phyloP scores from a whole-genome alignment of 2,329 filamentous ascomycete genomes.

The Fusarium napiforme region DNA sequence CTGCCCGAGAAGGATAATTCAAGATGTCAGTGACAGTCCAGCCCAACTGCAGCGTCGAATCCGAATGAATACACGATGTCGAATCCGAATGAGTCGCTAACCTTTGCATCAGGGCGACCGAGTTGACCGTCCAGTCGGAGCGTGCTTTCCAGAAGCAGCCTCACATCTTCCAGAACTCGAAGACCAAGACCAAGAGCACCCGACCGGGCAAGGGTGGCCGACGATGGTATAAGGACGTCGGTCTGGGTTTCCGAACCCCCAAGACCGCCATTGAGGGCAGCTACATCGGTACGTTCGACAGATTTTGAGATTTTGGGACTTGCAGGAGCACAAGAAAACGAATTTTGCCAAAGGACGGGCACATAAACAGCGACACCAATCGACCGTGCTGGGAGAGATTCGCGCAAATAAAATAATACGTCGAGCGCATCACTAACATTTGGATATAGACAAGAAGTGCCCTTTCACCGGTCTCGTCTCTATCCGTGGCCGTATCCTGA shows the following conservation, averaged over 20 bases:
- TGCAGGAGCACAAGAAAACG: slow-evolving; percentile 6
- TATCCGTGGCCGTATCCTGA: slow-evolving; percentile 99
- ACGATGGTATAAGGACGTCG: slow-evolving; percentile 99
- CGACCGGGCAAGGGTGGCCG: slow-evolving; percentile 91
- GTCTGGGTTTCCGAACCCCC: slow-evolving; percentile 98
- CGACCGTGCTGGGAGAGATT: not conserved
- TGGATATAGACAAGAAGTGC: slow-evolving; percentile 95
- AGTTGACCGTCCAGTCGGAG: slow-evolving; percentile 99
- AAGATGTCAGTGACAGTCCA: slow-evolving; percentile 54
- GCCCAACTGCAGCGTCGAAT: not conserved
- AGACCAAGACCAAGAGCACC: slow-evolving; percentile 86
- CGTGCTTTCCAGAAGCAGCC: slow-evolving; percentile 99
- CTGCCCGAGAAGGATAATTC: slow-evolving; percentile 55
- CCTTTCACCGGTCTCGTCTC: slow-evolving; percentile 99
- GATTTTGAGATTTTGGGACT: slow-evolving; percentile 15
- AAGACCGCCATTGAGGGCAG: slow-evolving; percentile 98
- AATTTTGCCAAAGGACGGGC: not conserved
- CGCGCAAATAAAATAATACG: not conserved
- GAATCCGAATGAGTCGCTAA: slow-evolving; percentile 46
- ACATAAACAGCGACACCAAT: not conserved
- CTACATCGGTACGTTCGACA: slow-evolving; percentile 90
- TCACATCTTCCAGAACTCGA: slow-evolving; percentile 99
- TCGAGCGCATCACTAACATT: slow-evolving; percentile 41
- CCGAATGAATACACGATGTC: slow-evolving; percentile 36
- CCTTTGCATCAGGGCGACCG: slow-evolving; percentile 82